Base-by-base conservation (phyloP, 805 yeast genomes). In the Myxozyma neotropica region DNA sequence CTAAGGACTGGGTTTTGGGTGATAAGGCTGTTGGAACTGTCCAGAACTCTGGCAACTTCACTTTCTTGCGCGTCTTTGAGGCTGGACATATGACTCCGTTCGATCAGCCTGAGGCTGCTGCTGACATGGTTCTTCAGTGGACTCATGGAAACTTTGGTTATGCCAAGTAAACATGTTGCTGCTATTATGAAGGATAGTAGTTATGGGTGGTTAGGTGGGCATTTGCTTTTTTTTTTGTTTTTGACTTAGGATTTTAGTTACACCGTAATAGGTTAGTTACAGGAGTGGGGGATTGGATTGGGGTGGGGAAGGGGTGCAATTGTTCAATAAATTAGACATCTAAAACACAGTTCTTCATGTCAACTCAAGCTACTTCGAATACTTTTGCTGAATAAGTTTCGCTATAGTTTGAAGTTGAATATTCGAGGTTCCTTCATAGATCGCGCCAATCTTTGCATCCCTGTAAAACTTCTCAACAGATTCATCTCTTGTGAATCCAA, bases 1-100 rank as follows among this genome's bases (percentile, higher is more conserved):
- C 67, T 51, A 58, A 64, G 58, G 69, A 69, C 54, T 77, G 78
- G 79, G 55, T 59, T n/a, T 72, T 72, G 17, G 81, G 79, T 45
- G 78, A 79, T 54, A 73, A 76, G 64, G 72, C 66, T 6, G 83
- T 85, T 35, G 98, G 98, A 60, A 83, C 87, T 69, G 86, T 85
- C 29, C 90, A 89, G 77, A 86, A 83, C 70, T 81, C 78, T 65
- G 85, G 85, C 49, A 79, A 82, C 60, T 84, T 92, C 68, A 88
- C 96, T 3, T 93, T 87, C 78, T 79, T 89, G 73, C 82, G 96
- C 73, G 83, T 92, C 8, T 92, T 79, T 69, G 93, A 84, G 64
- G 97, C 95, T 53, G 97, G 97, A 27, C 97, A 93, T 76, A 91
- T 92, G 97, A 96, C 90, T 63, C 97, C 97, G 17, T 86, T 77